Evolutionary conservation across 768 basidiomycete genomes (phyloP).

Genomic region (Filobasidium floriforme): DNA sequence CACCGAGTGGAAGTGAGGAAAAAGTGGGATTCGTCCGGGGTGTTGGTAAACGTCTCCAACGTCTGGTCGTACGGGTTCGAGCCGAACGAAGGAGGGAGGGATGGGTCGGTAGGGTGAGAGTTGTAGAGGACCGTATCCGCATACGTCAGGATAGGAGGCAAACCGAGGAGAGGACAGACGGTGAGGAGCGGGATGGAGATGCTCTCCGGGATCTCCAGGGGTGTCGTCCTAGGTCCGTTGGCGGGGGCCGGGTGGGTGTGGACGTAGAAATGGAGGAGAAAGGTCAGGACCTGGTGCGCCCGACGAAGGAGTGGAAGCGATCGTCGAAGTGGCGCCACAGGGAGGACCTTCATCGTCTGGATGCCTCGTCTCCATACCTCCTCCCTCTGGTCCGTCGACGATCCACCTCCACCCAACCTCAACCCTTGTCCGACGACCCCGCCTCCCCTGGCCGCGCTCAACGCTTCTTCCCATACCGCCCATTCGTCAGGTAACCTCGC

Average conservation of each 20-base stretch:
- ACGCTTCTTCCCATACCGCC: slow-evolving; percentile 63
- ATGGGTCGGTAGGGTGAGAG: slow-evolving; percentile 39
- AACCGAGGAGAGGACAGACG: slow-evolving; percentile 60
- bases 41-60: slow-evolving; percentile 59
- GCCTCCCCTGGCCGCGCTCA: slow-evolving; percentile 52
- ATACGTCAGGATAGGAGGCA: slow-evolving; percentile 84
- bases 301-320: slow-evolving; percentile 65
- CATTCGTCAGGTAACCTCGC: slow-evolving; percentile 57
- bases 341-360: slow-evolving; percentile 64
- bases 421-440: slow-evolving; percentile 43
- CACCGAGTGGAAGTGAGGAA: slow-evolving; percentile 78
- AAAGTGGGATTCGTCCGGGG: slow-evolving; percentile 74
- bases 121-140: slow-evolving; percentile 89
- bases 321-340: slow-evolving; percentile 51
- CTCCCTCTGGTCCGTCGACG: slow-evolving; percentile 46
- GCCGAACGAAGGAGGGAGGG: slow-evolving; percentile 22
- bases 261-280: slow-evolving; percentile 80
- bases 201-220: slow-evolving; percentile 60
- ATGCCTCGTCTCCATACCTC: slow-evolving; percentile 63
- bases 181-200: slow-evolving; percentile 69
- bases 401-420: slow-evolving; percentile 26
- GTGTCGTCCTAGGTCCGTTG: slow-evolving; percentile 38
- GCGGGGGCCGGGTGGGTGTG: slow-evolving; percentile 49
- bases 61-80: slow-evolving; percentile 53
- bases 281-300: slow-evolving; percentile 81